These are phyloP conservation scores for Phytopythium vexans DNA, from an alignment of 352 stramenopile genomes.

Conservation along the genomic window DNA sequence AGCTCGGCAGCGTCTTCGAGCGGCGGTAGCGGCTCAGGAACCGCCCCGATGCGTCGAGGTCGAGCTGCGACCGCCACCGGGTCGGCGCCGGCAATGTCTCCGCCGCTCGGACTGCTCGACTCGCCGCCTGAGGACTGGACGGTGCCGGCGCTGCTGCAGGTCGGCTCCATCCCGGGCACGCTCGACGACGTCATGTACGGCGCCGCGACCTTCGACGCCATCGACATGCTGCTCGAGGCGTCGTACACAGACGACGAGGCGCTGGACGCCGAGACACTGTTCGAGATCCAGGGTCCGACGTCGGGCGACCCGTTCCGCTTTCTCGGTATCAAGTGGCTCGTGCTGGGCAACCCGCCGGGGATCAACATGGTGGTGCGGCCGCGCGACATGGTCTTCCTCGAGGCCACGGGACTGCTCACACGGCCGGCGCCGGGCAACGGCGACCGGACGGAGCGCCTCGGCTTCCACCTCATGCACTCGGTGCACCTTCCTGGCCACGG, in stretches of 20 bases:
- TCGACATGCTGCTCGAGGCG: slow-evolving; percentile 47
- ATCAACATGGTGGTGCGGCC: slow-evolving; percentile 37
- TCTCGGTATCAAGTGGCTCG: slow-evolving; percentile 46
- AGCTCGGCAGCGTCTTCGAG: too few relatives aligned
- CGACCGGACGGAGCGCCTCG: slow-evolving; percentile 27
- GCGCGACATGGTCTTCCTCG: slow-evolving; percentile 39
- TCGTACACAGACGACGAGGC: slow-evolving; percentile 47
- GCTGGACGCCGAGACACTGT: slow-evolving; percentile 47
- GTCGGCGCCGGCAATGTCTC: slow-evolving; percentile 8
- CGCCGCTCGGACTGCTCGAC: slow-evolving; percentile 10
- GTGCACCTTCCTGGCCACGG: slow-evolving; percentile 29
- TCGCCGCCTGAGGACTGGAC: slow-evolving; percentile 16
- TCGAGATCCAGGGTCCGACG: slow-evolving; percentile 35
- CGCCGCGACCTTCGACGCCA: slow-evolving; percentile 38
- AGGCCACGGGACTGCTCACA: slow-evolving; percentile 34
- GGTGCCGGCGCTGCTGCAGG: slow-evolving; percentile 33
- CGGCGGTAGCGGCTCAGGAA: too few relatives aligned
- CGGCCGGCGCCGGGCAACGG: slow-evolving; percentile 17
- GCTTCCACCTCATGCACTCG: slow-evolving; percentile 54
- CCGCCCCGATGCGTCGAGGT: neutral
- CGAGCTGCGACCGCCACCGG: slow-evolving; percentile 1
- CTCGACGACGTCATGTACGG: slow-evolving; percentile 68
- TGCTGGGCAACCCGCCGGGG: slow-evolving; percentile 19
- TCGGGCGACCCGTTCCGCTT: slow-evolving; percentile 38
- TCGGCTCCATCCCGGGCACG: slow-evolving; percentile 34